These are phyloP conservation scores for Botrytis squamosa DNA, from an alignment of 2,329 filamentous ascomycete genomes.

Conservation along the genomic window DNA sequence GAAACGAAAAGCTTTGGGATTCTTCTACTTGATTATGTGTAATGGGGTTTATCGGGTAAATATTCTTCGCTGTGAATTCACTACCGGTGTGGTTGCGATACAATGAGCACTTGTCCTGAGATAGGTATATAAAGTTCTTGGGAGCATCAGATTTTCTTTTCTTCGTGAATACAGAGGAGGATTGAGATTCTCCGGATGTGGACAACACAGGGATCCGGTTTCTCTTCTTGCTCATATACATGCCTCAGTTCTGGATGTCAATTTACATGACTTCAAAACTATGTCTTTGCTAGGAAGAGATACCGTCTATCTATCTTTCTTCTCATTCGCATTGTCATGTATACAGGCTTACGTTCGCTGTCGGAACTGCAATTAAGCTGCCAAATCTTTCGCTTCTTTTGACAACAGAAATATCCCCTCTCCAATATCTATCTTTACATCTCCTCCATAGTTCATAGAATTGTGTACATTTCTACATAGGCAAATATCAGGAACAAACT, in stretches of 20 bases:
- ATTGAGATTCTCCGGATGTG: rapidly evolving
- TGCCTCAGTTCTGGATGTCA: not conserved
- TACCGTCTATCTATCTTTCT: rapidly evolving
- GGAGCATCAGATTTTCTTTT: not conserved
- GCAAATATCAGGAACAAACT: rapidly evolving
- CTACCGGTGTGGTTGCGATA: not conserved
- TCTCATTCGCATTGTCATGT: not conserved
- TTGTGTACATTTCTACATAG: not conserved
- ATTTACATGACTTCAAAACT: rapidly evolving
- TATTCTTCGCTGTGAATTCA: rapidly evolving
- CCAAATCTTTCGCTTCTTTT: not conserved
- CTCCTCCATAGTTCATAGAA: rapidly evolving
- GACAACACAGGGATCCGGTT: not conserved
- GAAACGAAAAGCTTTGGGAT: not conserved
- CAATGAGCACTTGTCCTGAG: not conserved
- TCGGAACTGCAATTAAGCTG: rapidly evolving
- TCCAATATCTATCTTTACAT: not conserved
- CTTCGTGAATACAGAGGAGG: too few relatives aligned
- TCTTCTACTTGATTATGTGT: rapidly evolving
- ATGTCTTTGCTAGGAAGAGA: not conserved
- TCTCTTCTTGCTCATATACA: not conserved
- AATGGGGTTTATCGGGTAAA: not conserved
- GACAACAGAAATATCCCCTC: too few relatives aligned
- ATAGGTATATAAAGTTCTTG: too few relatives aligned
- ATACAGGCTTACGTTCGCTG: not conserved